Base-by-base conservation (phyloP, 129 eudicot genomes). In the Saposhnikovia divaricata region DNA sequence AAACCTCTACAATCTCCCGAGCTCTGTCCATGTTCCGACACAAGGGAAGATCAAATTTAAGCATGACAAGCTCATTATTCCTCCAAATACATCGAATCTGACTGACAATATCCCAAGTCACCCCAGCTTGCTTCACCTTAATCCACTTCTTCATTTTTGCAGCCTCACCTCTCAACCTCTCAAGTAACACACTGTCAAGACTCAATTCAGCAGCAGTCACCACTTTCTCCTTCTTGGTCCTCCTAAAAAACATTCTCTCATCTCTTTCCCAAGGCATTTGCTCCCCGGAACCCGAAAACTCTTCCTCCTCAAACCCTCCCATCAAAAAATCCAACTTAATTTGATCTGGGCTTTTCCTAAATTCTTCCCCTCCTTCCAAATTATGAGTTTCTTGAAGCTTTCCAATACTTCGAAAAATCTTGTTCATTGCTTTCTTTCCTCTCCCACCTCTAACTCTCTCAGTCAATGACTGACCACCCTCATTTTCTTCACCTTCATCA, bases 21-120 rank as follows among this genome's bases (percentile, higher is more conserved):
- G 99, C 99, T 85, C 99, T 83, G n/a, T 90, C 95, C 99, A 96
- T 92, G 72, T 96, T 96, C 57, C 87, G 83, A 81, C 97, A 88
- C 79, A 96, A 86, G 3, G 99, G 99, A 74, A 89, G 43, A 82
- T 89, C 95, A 78, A 96, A 90, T 70, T 90, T 96, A 27, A 96
- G 71, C 98, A 96, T 89, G 39, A 84, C 96, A 86, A 96, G 99
- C 87, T 96, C 98, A 87, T 88, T 84, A 61, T 80, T 82, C 40
- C 85, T 85, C 99, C 99, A 96, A 84, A 86, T 80, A 1, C 77
- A 80, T 43, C 80, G 81, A 85, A 96, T 85, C 78, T 90, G 93
- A 82, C 89, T 90, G 74, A 96, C 86, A 82, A 92, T 93, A 80
- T 84, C 87, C 76, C 91, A 88, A 81, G 87, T 92, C 34, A 96